These are phyloP conservation scores for Coccomyxa sp. DNA, from an alignment of 139 green algal genomes.

Conservation along the genomic window DNA sequence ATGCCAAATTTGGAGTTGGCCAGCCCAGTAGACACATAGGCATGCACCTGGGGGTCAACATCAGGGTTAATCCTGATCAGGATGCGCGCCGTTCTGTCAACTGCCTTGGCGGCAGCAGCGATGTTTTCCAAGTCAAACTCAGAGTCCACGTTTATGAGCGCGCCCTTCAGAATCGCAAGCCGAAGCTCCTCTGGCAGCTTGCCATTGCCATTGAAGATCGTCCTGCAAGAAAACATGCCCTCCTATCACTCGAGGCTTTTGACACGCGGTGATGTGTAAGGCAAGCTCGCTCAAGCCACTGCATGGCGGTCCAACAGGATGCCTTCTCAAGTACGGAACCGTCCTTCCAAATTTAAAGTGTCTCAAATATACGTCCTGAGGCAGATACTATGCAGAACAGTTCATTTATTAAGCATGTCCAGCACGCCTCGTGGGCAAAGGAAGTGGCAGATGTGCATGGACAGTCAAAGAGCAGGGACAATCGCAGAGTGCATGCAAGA, in stretches of 20 bases:
- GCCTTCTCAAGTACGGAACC: too few species aligned
- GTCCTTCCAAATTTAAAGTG: too few species aligned
- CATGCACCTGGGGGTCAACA: conserved; percentile 92
- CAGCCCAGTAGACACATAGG: conserved; percentile 93
- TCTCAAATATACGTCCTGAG: too few species aligned
- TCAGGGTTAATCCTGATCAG: conserved; percentile 98
- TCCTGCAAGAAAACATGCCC: conserved; percentile 17
- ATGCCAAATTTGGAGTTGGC: conserved; percentile 98
- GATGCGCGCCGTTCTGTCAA: conserved; percentile 50
- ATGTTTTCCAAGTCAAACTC: conserved; percentile 96
- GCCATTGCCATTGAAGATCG: conserved; percentile 91
- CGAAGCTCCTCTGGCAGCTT: conserved; percentile 93
- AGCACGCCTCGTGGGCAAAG: too few species aligned
- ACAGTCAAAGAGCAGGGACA: too few species aligned
- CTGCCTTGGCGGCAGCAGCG: conserved; percentile 30
- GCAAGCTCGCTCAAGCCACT: too few species aligned
- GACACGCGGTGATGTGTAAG: background rate
- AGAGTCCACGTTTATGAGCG: conserved; percentile 93
- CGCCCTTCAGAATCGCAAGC: conserved; percentile 76
- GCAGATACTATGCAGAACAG: too few species aligned
- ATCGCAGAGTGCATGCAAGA: too few species aligned
- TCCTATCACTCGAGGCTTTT: background rate
- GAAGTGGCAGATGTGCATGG: too few species aligned
- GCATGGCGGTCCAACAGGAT: too few species aligned
- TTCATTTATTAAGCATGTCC: too few species aligned